phyloP scores from a whole-genome alignment of 1,284 basidiomycete genomes.

The Moesziomyces aphidis region DNA sequence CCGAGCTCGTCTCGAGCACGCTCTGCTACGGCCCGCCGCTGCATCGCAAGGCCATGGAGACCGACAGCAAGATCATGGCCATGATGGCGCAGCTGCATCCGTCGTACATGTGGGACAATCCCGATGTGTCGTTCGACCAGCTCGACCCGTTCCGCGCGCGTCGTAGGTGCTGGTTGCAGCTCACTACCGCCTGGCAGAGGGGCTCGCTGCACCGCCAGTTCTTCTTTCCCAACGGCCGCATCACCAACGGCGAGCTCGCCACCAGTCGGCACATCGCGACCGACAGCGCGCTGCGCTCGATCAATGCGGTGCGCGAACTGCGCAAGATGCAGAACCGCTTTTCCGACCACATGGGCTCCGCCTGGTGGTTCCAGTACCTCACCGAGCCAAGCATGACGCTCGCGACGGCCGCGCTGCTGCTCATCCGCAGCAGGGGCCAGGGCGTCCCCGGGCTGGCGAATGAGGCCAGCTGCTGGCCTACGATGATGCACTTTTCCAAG shows the following conservation, averaged over 20 bases:
- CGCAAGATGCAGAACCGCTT: slow-evolving; percentile 36
- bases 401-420: slow-evolving; percentile 36
- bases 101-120: slow-evolving; percentile 25
- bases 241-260: slow-evolving; percentile 47
- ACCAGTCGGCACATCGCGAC: slow-evolving; percentile 43
- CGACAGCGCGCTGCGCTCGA: slow-evolving; percentile 33
- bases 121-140: slow-evolving; percentile 33
- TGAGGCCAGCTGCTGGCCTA: slow-evolving; percentile 39
- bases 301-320: slow-evolving; percentile 28
- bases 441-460: slow-evolving; percentile 33
- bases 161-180: slow-evolving; percentile 37
- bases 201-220: slow-evolving; percentile 37
- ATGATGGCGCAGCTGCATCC: slow-evolving; percentile 23
- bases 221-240: slow-evolving; percentile 50
- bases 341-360: slow-evolving; percentile 35
- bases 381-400: slow-evolving; percentile 53
- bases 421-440: slow-evolving; percentile 42
- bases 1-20: slow-evolving; percentile 36
- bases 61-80: slow-evolving; percentile 26
- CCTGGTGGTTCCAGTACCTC: slow-evolving; percentile 49
- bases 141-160: slow-evolving; percentile 38
- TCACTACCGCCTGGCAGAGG: slow-evolving; percentile 43
- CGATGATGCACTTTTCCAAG: slow-evolving; percentile 31
- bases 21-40: slow-evolving; percentile 40
- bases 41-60: slow-evolving; percentile 48